Evolutionary conservation across 768 basidiomycete species (phyloP).

Genomic region (Leccinum subgranulosum): DNA sequence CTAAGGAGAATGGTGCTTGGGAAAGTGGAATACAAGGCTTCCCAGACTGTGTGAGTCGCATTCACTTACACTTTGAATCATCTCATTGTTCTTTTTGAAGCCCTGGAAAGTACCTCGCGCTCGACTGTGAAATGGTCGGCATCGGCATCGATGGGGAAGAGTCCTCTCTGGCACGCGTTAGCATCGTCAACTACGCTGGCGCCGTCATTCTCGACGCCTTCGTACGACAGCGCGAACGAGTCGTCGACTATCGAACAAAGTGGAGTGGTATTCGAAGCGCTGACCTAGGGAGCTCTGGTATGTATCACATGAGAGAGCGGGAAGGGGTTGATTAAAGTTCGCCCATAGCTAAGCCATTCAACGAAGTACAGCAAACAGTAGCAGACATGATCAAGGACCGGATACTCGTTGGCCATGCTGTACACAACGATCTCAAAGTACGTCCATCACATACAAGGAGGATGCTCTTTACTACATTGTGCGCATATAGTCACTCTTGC

Average conservation of each 20-base stretch:
- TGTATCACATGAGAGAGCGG: conserved; percentile 2
- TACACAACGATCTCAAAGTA: conserved; percentile 86
- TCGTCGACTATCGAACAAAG: conserved; percentile 91
- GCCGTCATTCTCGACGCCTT: conserved; percentile 77
- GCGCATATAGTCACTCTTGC: conserved; percentile 49
- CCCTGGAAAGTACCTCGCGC: conserved; percentile 71
- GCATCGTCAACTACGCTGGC: conserved; percentile 84
- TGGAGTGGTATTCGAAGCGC: conserved; percentile 78
- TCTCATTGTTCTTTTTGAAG: conserved; percentile 31
- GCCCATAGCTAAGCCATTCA: conserved; percentile 66
- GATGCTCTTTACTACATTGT: not conserved
- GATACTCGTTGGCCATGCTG: conserved; percentile 86
- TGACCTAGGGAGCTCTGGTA: conserved; percentile 68
- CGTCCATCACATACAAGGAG: not conserved
- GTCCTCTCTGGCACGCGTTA: conserved; percentile 15
- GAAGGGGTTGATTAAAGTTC: not conserved
- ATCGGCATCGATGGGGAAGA: conserved; percentile 12
- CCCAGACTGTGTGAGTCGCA: conserved; percentile 44
- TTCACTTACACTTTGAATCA: not conserved
- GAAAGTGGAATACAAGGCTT: conserved; percentile 36
- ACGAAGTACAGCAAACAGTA: conserved; percentile 74
- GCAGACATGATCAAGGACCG: conserved; percentile 73
- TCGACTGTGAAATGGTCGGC: conserved; percentile 68
- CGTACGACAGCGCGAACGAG: conserved; percentile 80
- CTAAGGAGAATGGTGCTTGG: conserved; percentile 57